Evolutionary conservation across 176 grass and related monocot genomes (phyloP), one percentile per base, ranked within the genome.

Genomic region (Leersia perrieri): DNA sequence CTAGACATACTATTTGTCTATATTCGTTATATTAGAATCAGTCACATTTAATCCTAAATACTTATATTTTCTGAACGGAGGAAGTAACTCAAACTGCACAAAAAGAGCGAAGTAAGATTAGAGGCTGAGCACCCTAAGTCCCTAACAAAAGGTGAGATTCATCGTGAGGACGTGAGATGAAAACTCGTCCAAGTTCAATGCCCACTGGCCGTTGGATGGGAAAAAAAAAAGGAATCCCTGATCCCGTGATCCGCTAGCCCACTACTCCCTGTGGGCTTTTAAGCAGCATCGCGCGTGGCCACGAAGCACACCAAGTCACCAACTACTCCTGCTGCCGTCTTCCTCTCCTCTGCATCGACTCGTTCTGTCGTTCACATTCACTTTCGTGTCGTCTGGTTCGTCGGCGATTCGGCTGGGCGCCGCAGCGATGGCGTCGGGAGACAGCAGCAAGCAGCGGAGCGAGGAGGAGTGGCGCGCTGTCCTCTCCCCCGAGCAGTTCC

Each of bases 401-500:
- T 42, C 44, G 14, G 28, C n/a, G n/a, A n/a, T n/a, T n/a, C 74
- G 1, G n/a, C 75, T 22, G 65, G 55, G 57, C 23, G 63, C 49
- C 14, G 49, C n/a, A n/a, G n/a, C 63, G 70, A 83, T 87, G 89
- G 76, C 76, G 66, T 81, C 77, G 18, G 51, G 13, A 14, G 28
- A 0, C 83, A n/a, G 39, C 67, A 4, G 34, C 76, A 89, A 81
- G 73, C 83, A 80, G 78, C 89, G 76, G 83, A 89, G 88, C 30
- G 92, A 98, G 78, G 92, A 91, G 85, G 95, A 94, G 63, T 98
- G 95, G 95, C 82, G 85, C 20, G 92, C 92, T 66, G 78, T 98
- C 34, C 92, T 98, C 69, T 82, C 78, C 71, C 92, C 90, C 1
- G 92, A 95, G 88, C 95, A 98, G 82, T 98, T 98, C 87, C 90